These are phyloP conservation scores for Boechera divaricarpa DNA, from an alignment of 345 rosid species.

Conservation along the genomic window DNA sequence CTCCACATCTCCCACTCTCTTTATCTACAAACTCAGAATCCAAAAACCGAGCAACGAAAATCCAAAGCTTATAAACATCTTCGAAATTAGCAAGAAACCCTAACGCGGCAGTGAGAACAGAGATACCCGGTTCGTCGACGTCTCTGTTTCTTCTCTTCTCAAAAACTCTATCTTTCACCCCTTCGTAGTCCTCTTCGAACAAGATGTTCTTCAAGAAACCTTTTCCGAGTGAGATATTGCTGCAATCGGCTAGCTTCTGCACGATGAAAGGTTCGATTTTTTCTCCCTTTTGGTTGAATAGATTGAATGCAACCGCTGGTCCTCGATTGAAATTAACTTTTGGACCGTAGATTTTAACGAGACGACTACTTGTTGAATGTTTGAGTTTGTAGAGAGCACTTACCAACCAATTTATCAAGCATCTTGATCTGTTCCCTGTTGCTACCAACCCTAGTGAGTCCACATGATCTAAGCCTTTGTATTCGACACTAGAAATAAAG, in stretches of 20 bases:
- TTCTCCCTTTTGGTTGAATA: constrained; percentile 83
- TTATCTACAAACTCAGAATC: constrained; percentile 93
- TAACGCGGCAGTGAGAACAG: constrained; percentile 75
- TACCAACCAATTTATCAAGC: constrained; percentile 89
- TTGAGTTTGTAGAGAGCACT: constrained; percentile 77
- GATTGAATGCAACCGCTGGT: constrained; percentile 84
- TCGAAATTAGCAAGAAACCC: constrained; percentile 85
- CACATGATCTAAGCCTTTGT: constrained; percentile 75
- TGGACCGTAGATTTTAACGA: constrained; percentile 85
- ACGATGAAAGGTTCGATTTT: constrained; percentile 78
- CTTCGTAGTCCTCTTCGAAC: constrained; percentile 66
- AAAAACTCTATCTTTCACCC: constrained; percentile 55
- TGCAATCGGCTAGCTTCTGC: constrained; percentile 87
- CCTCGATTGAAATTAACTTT: constrained; percentile 82
- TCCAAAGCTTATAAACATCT: constrained; percentile 83
- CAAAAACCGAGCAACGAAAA: constrained; percentile 80
- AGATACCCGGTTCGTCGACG: constrained; percentile 50
- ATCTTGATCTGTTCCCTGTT: constrained; percentile 76
- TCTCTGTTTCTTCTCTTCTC: constrained; percentile 52
- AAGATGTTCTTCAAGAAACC: constrained; percentile 69
- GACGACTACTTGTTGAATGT: constrained; percentile 57
- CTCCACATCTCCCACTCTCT: constrained; percentile 59
- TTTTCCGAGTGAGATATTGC: constrained; percentile 71
- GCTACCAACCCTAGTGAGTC: constrained; percentile 67
- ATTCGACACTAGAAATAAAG: constrained; percentile 44